Conservation (phyloP, 202 grass and related monocot species). For the Eragrostis tef region DNA sequence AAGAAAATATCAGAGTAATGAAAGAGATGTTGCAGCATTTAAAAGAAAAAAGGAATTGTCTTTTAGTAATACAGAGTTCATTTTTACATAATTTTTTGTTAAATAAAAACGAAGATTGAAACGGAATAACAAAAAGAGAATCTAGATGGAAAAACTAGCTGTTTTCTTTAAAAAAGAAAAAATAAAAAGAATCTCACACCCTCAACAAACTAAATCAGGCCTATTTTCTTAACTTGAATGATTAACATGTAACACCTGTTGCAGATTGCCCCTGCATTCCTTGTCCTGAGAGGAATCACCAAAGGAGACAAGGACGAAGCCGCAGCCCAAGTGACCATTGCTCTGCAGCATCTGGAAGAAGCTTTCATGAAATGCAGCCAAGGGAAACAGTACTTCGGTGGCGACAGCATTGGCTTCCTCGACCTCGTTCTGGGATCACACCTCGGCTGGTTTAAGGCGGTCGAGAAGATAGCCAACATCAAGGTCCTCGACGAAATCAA, state of each 20-base stretch:
- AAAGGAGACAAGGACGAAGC: neutral
- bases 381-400: constrained; percentile 1
- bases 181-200: neutral
- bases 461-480: constrained; percentile 28
- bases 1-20: no score
- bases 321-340: neutral
- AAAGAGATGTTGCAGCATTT: no score
- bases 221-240: no score
- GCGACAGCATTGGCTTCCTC: constrained; percentile 47
- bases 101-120: no score
- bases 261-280: constrained; percentile 14
- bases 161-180: no score
- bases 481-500: constrained; percentile 40
- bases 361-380: constrained; percentile 18
- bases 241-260: no score
- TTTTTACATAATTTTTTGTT: no score
- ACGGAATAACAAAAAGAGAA: no score
- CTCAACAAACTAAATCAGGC: no score
- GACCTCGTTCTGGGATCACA: constrained; percentile 34
- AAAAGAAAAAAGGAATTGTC: no score
- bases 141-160: no score
- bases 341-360: constrained; percentile 17
- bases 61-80: no score
- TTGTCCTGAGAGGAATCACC: neutral
- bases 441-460: constrained; percentile 41